Percentiles rank a stretch among this genome's conserved stretches.
These are phyloP conservation scores for Raffaelea ambrosiae DNA, from an alignment of 2,329 filamentous ascomycete species.

Conservation along the genomic window DNA sequence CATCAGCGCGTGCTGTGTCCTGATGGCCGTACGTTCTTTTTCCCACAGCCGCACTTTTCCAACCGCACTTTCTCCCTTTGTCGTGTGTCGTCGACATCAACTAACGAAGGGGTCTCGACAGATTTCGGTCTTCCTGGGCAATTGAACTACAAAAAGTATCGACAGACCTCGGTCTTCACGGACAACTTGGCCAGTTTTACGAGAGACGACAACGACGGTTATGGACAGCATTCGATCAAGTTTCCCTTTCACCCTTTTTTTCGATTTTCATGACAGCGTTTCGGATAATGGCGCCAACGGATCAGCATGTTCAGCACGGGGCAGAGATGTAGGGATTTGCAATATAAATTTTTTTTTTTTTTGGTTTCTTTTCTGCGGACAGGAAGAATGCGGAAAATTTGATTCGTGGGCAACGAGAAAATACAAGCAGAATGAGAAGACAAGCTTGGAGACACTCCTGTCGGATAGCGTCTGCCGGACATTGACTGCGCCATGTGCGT, in stretches of 20 bases:
- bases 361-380: too few species aligned
- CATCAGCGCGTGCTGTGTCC: conserved; percentile 83
- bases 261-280: background rate
- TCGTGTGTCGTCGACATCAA: background rate
- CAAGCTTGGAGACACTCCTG: too few species aligned
- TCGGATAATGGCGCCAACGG: background rate
- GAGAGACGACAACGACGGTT: too few species aligned
- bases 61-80: background rate
- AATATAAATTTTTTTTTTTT: background rate
- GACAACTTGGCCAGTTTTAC: too few species aligned
- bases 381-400: too few species aligned
- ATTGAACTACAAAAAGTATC: conserved; percentile 1
- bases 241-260: background rate
- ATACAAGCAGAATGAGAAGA: too few species aligned
- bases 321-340: too few species aligned
- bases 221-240: background rate
- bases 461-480: too few species aligned
- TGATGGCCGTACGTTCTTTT: conserved; percentile 80
- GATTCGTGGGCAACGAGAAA: too few species aligned
- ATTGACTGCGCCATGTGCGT: too few species aligned
- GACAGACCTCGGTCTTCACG: conserved; percentile 9
- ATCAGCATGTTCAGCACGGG: too few species aligned
- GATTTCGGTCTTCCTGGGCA: conserved; percentile 11
- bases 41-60: background rate
- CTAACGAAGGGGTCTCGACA: conserved; percentile 4